These are phyloP conservation scores for Lipomyces yamanashiensis DNA, from an alignment of 805 yeast species.

Conservation along the genomic window DNA sequence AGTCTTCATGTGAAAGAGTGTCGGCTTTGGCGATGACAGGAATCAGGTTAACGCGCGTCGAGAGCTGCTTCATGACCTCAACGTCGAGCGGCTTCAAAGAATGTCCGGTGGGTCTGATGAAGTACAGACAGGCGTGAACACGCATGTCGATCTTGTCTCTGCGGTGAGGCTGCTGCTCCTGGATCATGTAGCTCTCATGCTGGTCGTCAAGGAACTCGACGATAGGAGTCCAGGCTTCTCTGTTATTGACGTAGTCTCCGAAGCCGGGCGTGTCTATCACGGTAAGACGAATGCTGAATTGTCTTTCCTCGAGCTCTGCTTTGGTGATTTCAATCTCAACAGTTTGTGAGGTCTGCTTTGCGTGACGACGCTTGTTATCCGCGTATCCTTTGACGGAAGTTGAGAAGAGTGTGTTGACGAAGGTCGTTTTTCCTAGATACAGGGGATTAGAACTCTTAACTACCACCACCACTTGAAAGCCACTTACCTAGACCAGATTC, in stretches of 20 bases:
- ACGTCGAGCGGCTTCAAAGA: slow-evolving; percentile 70
- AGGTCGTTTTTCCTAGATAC: slow-evolving; percentile 68
- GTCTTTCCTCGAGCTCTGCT: slow-evolving; percentile 63
- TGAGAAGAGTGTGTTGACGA: slow-evolving; percentile 78
- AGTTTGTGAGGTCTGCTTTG: slow-evolving; percentile 48
- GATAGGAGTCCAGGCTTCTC: slow-evolving; percentile 68
- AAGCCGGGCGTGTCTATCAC: slow-evolving; percentile 78
- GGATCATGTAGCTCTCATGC: slow-evolving; percentile 67
- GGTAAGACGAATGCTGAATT: slow-evolving; percentile 62
- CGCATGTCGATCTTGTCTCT: slow-evolving; percentile 60
- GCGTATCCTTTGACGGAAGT: slow-evolving; percentile 50
- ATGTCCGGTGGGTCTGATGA: slow-evolving; percentile 70
- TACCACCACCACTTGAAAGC: neutral
- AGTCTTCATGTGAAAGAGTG: slow-evolving; percentile 63
- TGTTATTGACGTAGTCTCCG: slow-evolving; percentile 71
- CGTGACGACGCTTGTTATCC: slow-evolving; percentile 49
- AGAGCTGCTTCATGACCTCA: slow-evolving; percentile 70
- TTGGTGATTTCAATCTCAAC: slow-evolving; percentile 49
- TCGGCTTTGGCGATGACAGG: slow-evolving; percentile 86
- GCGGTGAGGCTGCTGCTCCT: slow-evolving; percentile 77
- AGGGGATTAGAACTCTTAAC: neutral
- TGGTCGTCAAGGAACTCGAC: slow-evolving; percentile 80
- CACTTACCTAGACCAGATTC: slow-evolving; percentile 73
- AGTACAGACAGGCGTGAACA: slow-evolving; percentile 85
- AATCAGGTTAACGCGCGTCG: slow-evolving; percentile 74